Evolutionary conservation across 352 stramenopile genomes (phyloP).

Genomic region (Blastocystis sp.): DNA sequence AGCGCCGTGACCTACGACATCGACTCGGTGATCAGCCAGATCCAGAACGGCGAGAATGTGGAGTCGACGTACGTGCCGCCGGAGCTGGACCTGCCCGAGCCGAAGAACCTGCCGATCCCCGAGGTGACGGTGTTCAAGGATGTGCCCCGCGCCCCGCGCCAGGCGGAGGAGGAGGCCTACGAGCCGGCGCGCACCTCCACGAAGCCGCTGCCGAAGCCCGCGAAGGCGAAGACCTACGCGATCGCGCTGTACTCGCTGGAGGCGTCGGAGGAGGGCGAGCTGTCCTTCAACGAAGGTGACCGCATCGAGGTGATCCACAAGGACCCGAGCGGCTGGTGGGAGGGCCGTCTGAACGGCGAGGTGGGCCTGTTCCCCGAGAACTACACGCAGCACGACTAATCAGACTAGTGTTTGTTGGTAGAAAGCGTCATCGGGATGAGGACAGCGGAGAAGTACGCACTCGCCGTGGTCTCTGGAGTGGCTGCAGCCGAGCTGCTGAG

Average conservation of each 20-base stretch:
- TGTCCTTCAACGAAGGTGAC: slow-evolving; percentile 70
- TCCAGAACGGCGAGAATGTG: slow-evolving; percentile 34
- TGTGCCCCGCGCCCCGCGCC: too few species aligned
- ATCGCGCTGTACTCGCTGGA: slow-evolving; percentile 35
- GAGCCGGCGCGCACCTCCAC: too few species aligned
- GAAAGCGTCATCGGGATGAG: background rate
- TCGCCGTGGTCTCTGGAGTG: background rate
- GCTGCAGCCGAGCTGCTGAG: background rate
- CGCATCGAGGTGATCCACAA: slow-evolving; percentile 63
- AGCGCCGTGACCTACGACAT: background rate
- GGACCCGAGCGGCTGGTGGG: slow-evolving; percentile 72
- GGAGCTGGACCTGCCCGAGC: slow-evolving; percentile 12
- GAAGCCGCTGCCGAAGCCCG: too few species aligned
- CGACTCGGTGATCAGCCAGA: background rate
- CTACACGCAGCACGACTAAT: slow-evolving; percentile 52
- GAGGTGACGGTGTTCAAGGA: too few species aligned
- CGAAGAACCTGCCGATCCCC: background rate
- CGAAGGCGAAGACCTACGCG: too few species aligned
- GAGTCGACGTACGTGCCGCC: slow-evolving; percentile 34
- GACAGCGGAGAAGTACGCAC: background rate
- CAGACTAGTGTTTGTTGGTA: background rate
- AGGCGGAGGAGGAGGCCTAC: too few species aligned
- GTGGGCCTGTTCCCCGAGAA: slow-evolving; percentile 65
- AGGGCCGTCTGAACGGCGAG: slow-evolving; percentile 67
- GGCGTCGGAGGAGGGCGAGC: slow-evolving; percentile 50